phyloP scores from a whole-genome alignment of 106 monocot genomes.

The Narthecium ossifragum region DNA sequence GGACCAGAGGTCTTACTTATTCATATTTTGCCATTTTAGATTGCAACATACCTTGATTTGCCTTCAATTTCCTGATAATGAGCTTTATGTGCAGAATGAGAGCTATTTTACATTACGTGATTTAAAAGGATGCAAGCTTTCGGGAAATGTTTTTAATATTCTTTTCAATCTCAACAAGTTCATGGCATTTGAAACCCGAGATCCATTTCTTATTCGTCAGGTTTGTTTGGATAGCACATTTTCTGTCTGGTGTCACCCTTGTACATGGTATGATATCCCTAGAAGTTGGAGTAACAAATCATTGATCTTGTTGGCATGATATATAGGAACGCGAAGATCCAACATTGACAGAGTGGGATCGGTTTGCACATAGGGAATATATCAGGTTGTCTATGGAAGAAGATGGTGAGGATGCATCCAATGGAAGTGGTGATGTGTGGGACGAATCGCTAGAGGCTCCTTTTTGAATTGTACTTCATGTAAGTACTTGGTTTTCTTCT shows the following conservation, averaged over 20 bases:
- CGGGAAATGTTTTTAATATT: conserved; percentile 93
- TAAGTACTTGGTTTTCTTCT: conserved; percentile 1
- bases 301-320: not conserved
- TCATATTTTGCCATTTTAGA: too few relatives aligned
- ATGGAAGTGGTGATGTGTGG: conserved; percentile 96
- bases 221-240: too few relatives aligned
- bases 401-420: conserved; percentile 99
- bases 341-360: conserved; percentile 92
- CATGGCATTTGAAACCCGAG: conserved; percentile 94
- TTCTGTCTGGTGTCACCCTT: too few relatives aligned
- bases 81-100: conserved; percentile 52
- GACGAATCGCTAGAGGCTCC: conserved; percentile 92
- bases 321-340: conserved; percentile 89
- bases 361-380: conserved; percentile 93
- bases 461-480: conserved; percentile 37
- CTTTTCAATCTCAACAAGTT: conserved; percentile 98
- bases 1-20: conserved; percentile 61
- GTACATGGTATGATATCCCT: not conserved
- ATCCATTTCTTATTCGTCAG: conserved; percentile 96
- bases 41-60: too few relatives aligned
- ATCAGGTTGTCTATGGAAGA: conserved; percentile 96
- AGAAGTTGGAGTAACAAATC: not conserved
- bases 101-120: conserved; percentile 61
- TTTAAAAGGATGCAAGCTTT: conserved; percentile 73
- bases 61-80: conserved; percentile 1